Conservation (phyloP, 108 stramenopile species). For the Cafeteria roenbergensis region DNA sequence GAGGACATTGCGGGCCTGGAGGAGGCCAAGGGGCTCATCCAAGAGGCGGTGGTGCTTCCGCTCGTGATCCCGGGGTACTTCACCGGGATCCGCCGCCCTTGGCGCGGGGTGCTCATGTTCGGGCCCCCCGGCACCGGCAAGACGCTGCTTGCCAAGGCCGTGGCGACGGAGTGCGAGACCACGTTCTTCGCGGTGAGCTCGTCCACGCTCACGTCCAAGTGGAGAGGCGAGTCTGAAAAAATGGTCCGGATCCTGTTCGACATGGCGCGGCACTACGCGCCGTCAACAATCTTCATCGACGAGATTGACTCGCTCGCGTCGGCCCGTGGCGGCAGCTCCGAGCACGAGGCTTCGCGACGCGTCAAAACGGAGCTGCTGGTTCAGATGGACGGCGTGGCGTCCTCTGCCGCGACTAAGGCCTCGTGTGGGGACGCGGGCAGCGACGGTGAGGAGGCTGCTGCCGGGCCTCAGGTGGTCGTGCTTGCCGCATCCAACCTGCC, state of each 20-base stretch:
- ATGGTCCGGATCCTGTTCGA: conserved; percentile 45
- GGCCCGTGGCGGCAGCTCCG: conserved; percentile 40
- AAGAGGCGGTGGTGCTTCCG: conserved; percentile 80
- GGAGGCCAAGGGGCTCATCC: conserved; percentile 66
- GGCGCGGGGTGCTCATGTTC: conserved; percentile 65
- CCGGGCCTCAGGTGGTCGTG: conserved; percentile 52
- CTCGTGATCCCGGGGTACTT: conserved; percentile 77
- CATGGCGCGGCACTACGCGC: conserved; percentile 37
- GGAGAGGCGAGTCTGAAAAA: conserved; percentile 49
- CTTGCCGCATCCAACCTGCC: conserved; percentile 81
- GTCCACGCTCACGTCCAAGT: conserved; percentile 44
- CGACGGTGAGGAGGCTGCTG: conserved; percentile 11
- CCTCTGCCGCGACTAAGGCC: no score
- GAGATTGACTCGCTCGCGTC: conserved; percentile 75
- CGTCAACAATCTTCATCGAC: conserved; percentile 68
- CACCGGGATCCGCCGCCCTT: conserved; percentile 61
- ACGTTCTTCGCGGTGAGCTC: conserved; percentile 61
- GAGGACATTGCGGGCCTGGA: conserved; percentile 60
- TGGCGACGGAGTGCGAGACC: conserved; percentile 80
- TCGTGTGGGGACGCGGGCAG: conserved; percentile 20
- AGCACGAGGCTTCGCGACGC: conserved; percentile 77
- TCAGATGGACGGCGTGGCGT: conserved; percentile 73
- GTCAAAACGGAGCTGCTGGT: conserved; percentile 91
- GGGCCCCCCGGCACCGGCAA: conserved; percentile 83
- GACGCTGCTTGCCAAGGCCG: conserved; percentile 96